These are phyloP conservation scores for Neopestalotiopsis clavispora DNA, from an alignment of 2,329 filamentous ascomycete genomes.

Conservation along the genomic window DNA sequence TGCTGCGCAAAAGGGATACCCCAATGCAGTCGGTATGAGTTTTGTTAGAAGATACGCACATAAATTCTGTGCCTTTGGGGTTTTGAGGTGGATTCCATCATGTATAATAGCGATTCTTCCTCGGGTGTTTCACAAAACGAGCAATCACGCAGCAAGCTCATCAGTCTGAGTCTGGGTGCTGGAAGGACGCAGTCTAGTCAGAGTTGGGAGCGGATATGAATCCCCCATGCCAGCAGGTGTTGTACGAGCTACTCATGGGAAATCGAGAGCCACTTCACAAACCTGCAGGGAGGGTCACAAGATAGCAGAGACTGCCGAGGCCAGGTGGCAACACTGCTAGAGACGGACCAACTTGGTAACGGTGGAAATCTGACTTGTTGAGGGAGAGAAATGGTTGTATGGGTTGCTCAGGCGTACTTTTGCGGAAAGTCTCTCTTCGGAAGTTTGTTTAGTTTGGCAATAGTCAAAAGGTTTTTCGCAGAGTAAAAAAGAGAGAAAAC, in stretches of 20 bases:
- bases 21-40: background rate
- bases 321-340: conserved; percentile 13
- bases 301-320: background rate
- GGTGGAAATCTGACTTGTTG: background rate
- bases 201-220: background rate
- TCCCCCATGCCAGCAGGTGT: background rate
- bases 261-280: conserved; percentile 1
- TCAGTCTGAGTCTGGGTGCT: background rate
- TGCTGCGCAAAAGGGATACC: background rate
- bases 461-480: background rate
- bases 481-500: conserved; percentile 1
- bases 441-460: conserved; percentile 18
- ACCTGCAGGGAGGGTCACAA: background rate
- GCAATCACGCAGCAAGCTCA: background rate
- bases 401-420: conserved; percentile 18
- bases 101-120: conserved; percentile 18
- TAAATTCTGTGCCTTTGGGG: background rate
- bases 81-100: background rate
- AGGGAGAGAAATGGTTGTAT: background rate
- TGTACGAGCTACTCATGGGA: background rate
- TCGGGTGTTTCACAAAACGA: conserved; percentile 1
- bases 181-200: background rate
- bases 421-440: background rate
- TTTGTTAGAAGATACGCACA: conserved; percentile 4
- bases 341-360: background rate